These are phyloP conservation scores for Echites panduratus DNA, from an alignment of 257 asterid genomes.

Conservation along the genomic window DNA sequence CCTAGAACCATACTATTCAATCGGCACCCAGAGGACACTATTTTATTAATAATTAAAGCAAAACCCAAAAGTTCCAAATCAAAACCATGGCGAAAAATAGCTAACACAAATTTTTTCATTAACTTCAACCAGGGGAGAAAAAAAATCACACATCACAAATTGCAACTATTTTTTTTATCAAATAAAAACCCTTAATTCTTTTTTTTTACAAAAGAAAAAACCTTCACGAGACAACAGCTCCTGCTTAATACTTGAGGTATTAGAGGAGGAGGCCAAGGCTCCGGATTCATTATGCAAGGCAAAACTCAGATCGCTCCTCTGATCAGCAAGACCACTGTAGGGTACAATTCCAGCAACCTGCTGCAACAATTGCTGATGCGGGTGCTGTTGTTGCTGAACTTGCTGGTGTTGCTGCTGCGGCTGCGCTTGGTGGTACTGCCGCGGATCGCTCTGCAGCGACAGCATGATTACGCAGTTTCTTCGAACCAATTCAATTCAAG, in stretches of 20 bases:
- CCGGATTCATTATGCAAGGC: constrained; percentile 23
- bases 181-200: background rate
- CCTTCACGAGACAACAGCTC: constrained; percentile 63
- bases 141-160: background rate
- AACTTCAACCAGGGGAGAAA: background rate
- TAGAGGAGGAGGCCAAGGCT: constrained; percentile 29
- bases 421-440: constrained; percentile 55
- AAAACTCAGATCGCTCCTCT: constrained; percentile 27
- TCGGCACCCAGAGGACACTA: background rate
- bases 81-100: background rate
- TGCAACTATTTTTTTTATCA: background rate
- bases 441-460: constrained; percentile 86
- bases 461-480: constrained; percentile 41
- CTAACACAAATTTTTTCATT: background rate
- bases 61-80: background rate
- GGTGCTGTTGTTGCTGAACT: constrained; percentile 26
- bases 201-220: constrained; percentile 3
- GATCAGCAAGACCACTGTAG: constrained; percentile 19
- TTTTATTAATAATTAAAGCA: background rate
- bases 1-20: background rate
- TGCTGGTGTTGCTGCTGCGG: constrained; percentile 45
- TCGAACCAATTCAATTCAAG: background rate
- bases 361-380: constrained; percentile 23
- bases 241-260: constrained; percentile 39
- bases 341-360: constrained; percentile 18